Conservation (phyloP, 257 asterid species). For the Galeopsis tetrahit region DNA sequence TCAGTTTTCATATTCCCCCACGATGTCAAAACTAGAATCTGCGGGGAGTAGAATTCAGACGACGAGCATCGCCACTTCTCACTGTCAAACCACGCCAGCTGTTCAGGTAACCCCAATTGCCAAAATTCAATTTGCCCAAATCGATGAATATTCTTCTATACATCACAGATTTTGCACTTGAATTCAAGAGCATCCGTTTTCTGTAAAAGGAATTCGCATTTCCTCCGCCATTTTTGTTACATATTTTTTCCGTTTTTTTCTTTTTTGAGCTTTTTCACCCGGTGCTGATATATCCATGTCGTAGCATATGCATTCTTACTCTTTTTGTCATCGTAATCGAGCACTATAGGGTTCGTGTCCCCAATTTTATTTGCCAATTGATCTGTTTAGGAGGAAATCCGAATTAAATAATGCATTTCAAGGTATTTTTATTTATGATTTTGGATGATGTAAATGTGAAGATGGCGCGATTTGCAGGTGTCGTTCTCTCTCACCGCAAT, state of each 20-base stretch:
- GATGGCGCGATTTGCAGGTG: conserved; percentile 34
- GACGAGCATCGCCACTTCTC: conserved; percentile 15
- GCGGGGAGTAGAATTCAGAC: neutral
- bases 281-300: neutral
- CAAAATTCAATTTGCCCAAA: conserved; percentile 6
- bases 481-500: conserved; percentile 21
- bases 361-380: conserved; percentile 15
- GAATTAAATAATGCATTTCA: neutral
- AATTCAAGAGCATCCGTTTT: neutral
- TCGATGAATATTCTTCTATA: conserved; percentile 2
- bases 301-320: neutral
- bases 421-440: conserved; percentile 7
- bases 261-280: neutral
- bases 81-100: conserved; percentile 16
- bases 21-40: neutral
- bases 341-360: conserved; percentile 29
- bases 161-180: neutral
- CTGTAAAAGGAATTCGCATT: neutral
- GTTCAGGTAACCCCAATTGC: conserved; percentile 15
- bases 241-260: neutral
- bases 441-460: conserved; percentile 19
- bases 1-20: neutral
- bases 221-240: neutral
- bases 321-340: neutral
- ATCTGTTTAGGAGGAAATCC: neutral